Conservation (phyloP, 2,329 filamentous ascomycete species). For the Pestalotiopsis sp. region DNA sequence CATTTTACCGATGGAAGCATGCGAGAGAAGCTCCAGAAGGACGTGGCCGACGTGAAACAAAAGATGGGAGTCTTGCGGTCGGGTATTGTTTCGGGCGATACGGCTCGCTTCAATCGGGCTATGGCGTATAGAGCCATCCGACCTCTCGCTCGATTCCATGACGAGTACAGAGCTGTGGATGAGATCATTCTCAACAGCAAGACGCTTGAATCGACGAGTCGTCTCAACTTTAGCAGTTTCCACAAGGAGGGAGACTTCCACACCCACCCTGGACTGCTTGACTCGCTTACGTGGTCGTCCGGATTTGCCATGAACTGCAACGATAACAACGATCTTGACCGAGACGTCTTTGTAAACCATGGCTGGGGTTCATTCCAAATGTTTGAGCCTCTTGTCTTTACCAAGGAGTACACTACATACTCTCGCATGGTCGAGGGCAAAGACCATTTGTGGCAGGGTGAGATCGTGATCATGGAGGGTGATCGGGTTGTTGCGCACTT, state of each 20-base stretch:
- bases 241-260: constrained; percentile 22
- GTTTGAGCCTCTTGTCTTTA: constrained; percentile 19
- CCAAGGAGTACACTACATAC: constrained; percentile 22
- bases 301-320: constrained; percentile 29
- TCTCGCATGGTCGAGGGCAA: constrained; percentile 19
- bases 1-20: constrained; percentile 16
- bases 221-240: constrained; percentile 17
- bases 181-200: constrained; percentile 32
- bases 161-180: constrained; percentile 29
- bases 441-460: constrained; percentile 23
- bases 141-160: constrained; percentile 28
- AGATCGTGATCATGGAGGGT: constrained; percentile 20
- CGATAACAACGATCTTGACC: constrained; percentile 23
- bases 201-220: constrained; percentile 23
- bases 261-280: constrained; percentile 25
- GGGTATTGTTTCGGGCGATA: constrained; percentile 17
- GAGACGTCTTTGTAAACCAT: constrained; percentile 27
- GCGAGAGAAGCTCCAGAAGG: constrained; percentile 18
- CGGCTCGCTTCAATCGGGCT: constrained; percentile 47
- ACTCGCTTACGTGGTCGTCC: constrained; percentile 20
- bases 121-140: constrained; percentile 30
- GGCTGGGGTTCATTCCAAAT: constrained; percentile 25
- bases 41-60: constrained; percentile 14
- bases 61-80: constrained; percentile 21
- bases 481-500: constrained; percentile 22